Evolutionary conservation across 192 early-diverging fungal genomes (phyloP).

Genomic region (Backusella westeae): DNA sequence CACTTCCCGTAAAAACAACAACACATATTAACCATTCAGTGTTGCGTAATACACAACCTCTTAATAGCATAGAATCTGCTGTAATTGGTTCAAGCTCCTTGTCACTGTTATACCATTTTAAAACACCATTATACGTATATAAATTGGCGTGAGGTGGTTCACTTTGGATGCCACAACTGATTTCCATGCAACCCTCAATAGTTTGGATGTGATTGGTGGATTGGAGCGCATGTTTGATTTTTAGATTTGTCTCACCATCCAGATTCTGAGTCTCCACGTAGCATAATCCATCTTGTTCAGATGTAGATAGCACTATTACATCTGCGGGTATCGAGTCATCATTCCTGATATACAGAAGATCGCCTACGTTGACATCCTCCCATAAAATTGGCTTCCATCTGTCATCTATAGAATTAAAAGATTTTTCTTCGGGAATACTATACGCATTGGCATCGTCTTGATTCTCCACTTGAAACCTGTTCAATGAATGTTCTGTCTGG

Average conservation of each 20-base stretch:
- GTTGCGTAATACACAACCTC: constrained; percentile 72
- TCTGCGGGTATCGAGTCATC: constrained; percentile 64
- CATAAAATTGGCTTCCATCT: constrained; percentile 47
- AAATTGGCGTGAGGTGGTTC: constrained; percentile 62
- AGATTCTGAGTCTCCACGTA: constrained; percentile 78
- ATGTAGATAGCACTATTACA: constrained; percentile 60
- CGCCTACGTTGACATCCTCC: constrained; percentile 60
- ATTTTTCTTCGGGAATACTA: background rate
- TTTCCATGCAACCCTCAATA: constrained; percentile 49
- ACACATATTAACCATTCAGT: constrained; percentile 73
- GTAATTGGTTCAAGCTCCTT: constrained; percentile 43
- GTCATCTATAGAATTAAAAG: constrained; percentile 8
- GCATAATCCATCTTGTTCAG: constrained; percentile 62
- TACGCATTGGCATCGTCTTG: background rate
- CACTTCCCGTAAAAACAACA: constrained; percentile 68
- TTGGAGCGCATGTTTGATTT: constrained; percentile 56
- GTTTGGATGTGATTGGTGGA: constrained; percentile 46
- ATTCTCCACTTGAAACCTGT: constrained; percentile 1
- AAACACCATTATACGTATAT: constrained; percentile 59
- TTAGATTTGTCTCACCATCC: constrained; percentile 81
- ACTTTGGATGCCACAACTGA: constrained; percentile 47
- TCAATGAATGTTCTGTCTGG: background rate
- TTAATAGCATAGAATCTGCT: constrained; percentile 64
- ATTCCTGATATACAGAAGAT: constrained; percentile 53
- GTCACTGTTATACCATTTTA: constrained; percentile 32